Base-by-base conservation (phyloP, 2,329 filamentous ascomycete genomes). In the Diplodia intermedia region DNA sequence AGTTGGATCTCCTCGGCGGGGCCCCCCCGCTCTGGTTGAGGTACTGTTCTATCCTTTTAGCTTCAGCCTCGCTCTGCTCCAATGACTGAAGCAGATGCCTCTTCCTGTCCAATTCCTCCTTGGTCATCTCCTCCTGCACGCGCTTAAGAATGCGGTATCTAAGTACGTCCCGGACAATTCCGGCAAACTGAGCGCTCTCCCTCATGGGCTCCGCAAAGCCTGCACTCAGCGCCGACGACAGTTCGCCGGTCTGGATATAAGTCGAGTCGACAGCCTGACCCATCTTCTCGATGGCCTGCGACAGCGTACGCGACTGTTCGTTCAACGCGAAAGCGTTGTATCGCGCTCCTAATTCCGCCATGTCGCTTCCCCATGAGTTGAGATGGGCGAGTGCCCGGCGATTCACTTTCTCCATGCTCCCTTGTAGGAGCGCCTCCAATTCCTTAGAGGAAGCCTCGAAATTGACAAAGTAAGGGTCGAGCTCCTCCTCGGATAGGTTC, bases 161-260 rank as follows among this genome's bases (percentile, higher is more conserved):
- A 66, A 99, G 83, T 40, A 99, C 94, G 71, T 85, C 91, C 52
- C 94, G 89, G 3, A 99, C 95, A 0, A 99, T 93, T 12, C 95
- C 92, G 0, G 95, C 95, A 78, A 99, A 99, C 76, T 99, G 95
- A 14, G 95, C 94, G 74, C 93, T 97, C 81, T 99, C 95, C 67
- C 96, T 88, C 93, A 99, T 97, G 0, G 95, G 95, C 76, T 99
- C 96, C 0, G 96, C 93, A 76, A 99, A 99, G 72, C 89, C 95
- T 40, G 94, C 94, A 23, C 94, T 94, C n/a, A 99, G 82, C 0
- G 91, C 91, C 1, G 89, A 89, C 0, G 94, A 94, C 3, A 99
- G 83, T 77, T 99, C 95, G 74, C 97, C 92, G 0, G 94, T 98
- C 11, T 92, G 93, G 71, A 99, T 94, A 77, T 98, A 99, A 0